Conservation (phyloP, 768 basidiomycete genomes). For the Russula ochroleuca region DNA sequence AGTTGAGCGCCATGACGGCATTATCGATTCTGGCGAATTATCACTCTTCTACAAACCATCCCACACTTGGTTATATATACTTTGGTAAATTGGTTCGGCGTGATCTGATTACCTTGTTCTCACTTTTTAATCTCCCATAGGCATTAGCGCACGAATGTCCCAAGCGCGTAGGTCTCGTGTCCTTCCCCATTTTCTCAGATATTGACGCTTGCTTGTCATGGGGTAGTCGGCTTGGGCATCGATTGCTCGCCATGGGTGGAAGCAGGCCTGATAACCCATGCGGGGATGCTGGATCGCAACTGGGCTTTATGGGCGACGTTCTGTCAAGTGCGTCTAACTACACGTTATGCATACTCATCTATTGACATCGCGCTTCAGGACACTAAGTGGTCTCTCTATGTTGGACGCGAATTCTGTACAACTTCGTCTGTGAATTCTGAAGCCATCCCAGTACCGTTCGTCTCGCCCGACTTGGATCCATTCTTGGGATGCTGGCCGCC, state of each 20-base stretch:
- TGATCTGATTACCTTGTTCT: slow-evolving; percentile 6
- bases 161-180: slow-evolving; percentile 46
- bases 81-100: slow-evolving; percentile 33
- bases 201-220: slow-evolving; percentile 1
- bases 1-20: slow-evolving; percentile 41
- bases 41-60: slow-evolving; percentile 39
- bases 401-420: slow-evolving; percentile 57
- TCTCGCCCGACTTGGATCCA: slow-evolving; percentile 48
- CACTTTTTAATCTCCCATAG: slow-evolving; percentile 30
- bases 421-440: slow-evolving; percentile 38
- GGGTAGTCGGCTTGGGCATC: slow-evolving; percentile 50
- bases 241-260: slow-evolving; percentile 57
- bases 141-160: slow-evolving; percentile 54
- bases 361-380: slow-evolving; percentile 37
- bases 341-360: neutral
- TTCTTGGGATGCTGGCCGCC: slow-evolving; percentile 44
- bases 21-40: slow-evolving; percentile 40
- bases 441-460: slow-evolving; percentile 45
- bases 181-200: neutral
- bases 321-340: slow-evolving; percentile 40
- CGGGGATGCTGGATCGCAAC: slow-evolving; percentile 53
- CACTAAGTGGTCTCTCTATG: slow-evolving; percentile 61
- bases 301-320: slow-evolving; percentile 61
- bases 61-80: slow-evolving; percentile 44
- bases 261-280: slow-evolving; percentile 46